phyloP scores from a whole-genome alignment of 257 asterid genomes.

The Solanum pinnatisectum region DNA sequence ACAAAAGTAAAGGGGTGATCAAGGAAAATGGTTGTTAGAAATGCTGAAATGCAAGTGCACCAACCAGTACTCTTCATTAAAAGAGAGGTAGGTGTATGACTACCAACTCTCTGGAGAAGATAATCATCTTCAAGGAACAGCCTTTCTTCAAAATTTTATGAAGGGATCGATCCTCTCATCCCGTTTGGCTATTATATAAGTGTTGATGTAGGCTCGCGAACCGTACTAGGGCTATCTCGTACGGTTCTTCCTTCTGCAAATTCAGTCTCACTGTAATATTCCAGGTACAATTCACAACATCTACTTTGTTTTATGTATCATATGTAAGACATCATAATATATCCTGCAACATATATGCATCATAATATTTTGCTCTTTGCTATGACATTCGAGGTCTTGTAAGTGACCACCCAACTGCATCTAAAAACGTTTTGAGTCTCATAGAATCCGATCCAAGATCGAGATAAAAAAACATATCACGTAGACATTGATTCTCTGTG shows the following conservation, averaged over 20 bases:
- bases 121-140: too few relatives aligned
- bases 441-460: background rate
- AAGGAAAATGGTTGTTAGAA: too few relatives aligned
- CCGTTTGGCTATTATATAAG: background rate
- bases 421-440: background rate
- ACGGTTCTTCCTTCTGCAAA: background rate
- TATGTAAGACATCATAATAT: background rate
- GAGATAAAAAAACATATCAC: background rate
- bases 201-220: background rate
- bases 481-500: background rate
- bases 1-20: too few relatives aligned
- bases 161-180: background rate
- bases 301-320: background rate
- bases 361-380: background rate
- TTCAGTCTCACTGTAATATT: background rate
- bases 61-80: background rate
- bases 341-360: background rate
- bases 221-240: background rate
- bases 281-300: background rate
- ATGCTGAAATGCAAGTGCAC: too few relatives aligned
- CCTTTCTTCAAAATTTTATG: background rate
- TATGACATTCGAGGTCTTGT: background rate
- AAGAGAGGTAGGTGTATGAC: background rate
- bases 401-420: background rate
- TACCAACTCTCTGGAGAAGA: background rate